Evolutionary conservation across 139 green algal species (phyloP), one percentile per base, ranked within the genome.

Genomic region (Tetraselmis striata): DNA sequence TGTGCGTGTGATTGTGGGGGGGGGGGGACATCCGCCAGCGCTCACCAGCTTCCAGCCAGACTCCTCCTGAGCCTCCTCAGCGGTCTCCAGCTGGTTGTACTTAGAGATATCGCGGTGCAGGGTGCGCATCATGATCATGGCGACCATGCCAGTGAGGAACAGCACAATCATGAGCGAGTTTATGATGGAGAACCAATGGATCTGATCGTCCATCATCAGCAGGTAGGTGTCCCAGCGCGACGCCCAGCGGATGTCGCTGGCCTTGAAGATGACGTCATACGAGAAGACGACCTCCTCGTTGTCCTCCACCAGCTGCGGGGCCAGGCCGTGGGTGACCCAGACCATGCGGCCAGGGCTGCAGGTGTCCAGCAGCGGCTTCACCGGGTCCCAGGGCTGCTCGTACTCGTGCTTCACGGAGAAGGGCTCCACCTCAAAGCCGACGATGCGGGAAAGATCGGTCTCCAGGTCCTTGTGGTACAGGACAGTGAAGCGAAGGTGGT

Each of bases 151-250:
- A 0, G 89, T 92, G 31, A 99, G 91, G 92, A 99, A 99, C 5
- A 99, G 88, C 81, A 99, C 96, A 77, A 99, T 98, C 96, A 99
- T 98, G 58, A 98, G 87, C n/a, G 88, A 96, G 91, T 99, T 99
- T 78, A 99, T 94, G 88, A 99, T 98, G 75, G 91, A 96, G 90
- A 99, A 99, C 96, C 96, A 98, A 88, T 98, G 96, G 83, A 99
- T 98, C 90, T 99, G 94, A 81, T 98, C 96, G 79, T 97, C 93
- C 29, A 89, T 94, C 92, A 97, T 97, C 80, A 96, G 80, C 81
- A 99, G 90, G 91, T 99, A 99, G 0, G 97, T 98, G 90, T 99
- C 97, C 97, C 97, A 99, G 22, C 97, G 92, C 1, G 93, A 97
- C 1, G 97, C 96, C 97, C 97, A 99, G 28, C 92, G 91, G 82